These are phyloP conservation scores for Curvularia verruculosa DNA, from an alignment of 2,329 filamentous ascomycete species.

Conservation along the genomic window DNA sequence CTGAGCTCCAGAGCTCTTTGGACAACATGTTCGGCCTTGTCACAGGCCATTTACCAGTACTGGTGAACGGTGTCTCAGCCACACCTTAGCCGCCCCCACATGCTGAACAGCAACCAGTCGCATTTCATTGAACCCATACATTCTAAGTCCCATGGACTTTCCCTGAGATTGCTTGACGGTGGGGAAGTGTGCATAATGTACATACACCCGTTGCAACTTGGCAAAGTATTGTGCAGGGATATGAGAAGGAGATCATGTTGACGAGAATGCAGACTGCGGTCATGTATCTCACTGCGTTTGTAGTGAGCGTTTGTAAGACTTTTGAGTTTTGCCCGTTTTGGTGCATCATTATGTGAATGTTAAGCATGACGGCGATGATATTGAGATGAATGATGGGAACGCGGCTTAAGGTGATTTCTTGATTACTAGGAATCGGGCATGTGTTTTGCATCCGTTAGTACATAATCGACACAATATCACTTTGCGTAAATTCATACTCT, in stretches of 20 bases:
- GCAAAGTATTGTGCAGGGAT: not conserved
- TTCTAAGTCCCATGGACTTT: too few species aligned
- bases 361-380: not conserved
- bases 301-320: not conserved
- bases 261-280: not conserved
- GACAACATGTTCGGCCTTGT: not conserved
- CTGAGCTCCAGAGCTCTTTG: not conserved
- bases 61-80: not conserved
- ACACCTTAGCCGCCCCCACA: not conserved
- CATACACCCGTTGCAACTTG: not conserved
- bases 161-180: not conserved
- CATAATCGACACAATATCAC: too few species aligned
- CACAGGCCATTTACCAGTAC: not conserved
- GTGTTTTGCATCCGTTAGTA: not conserved
- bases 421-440: not conserved
- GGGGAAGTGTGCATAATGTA: not conserved
- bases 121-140: not conserved
- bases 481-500: not conserved
- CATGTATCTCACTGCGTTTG: constrained; percentile 1
- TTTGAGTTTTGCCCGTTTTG: not conserved
- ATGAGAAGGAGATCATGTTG: not conserved
- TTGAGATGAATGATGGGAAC: not conserved
- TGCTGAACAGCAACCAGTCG: not conserved
- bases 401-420: not conserved
- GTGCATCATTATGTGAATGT: not conserved